A percentile compares a stretch with the other conserved stretches of the same genome.
Evolutionary conservation across 768 basidiomycete species (phyloP).

Genomic region (Xerocomus brunneocitrinus): DNA sequence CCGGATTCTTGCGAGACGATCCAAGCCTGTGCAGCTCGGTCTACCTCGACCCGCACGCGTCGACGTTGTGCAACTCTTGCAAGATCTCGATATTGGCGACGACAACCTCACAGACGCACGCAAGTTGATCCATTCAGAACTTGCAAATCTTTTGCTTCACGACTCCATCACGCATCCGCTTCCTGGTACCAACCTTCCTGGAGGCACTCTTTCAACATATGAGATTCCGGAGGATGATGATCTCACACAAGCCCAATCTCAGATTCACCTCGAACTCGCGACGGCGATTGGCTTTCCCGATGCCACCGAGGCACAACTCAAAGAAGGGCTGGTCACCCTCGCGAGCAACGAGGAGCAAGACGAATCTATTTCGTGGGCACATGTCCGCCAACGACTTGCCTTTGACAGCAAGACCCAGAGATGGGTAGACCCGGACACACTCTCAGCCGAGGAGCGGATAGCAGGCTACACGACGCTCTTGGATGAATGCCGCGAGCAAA

Average conservation of each 20-base stretch:
- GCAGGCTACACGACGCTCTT: constrained; percentile 62
- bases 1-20: constrained; percentile 76
- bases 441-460: constrained; percentile 57
- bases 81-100: constrained; percentile 51
- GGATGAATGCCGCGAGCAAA: constrained; percentile 57
- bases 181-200: constrained; percentile 79
- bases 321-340: constrained; percentile 65
- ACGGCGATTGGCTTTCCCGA: constrained; percentile 78
- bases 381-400: constrained; percentile 53
- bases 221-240: constrained; percentile 73
- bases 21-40: constrained; percentile 72
- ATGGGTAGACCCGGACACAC: constrained; percentile 63
- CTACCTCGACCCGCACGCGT: constrained; percentile 86
- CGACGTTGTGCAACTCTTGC: constrained; percentile 60
- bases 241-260: constrained; percentile 61
- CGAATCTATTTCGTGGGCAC: constrained; percentile 68
- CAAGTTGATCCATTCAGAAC: constrained; percentile 68
- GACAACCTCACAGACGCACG: constrained; percentile 48
- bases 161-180: constrained; percentile 85
- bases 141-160: constrained; percentile 76
- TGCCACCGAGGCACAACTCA: constrained; percentile 74
- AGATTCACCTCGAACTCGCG: constrained; percentile 80
- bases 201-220: constrained; percentile 65
- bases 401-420: constrained; percentile 51
- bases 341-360: constrained; percentile 59